These are phyloP conservation scores for Coniochaeta prunicola DNA, from an alignment of 2,329 filamentous ascomycete genomes.

Conservation along the genomic window DNA sequence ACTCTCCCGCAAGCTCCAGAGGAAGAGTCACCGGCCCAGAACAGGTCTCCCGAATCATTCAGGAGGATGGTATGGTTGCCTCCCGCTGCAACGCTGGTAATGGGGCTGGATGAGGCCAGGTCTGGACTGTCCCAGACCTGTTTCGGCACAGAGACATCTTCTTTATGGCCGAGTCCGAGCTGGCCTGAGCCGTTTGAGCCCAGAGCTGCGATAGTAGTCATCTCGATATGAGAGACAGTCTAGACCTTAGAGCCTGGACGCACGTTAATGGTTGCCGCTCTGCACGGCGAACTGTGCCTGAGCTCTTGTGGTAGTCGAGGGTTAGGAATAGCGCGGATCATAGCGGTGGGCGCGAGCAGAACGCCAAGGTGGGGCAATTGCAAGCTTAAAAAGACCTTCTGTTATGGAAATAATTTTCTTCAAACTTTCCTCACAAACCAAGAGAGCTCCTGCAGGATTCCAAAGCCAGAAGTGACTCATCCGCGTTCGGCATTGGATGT, in stretches of 20 bases:
- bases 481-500: background rate
- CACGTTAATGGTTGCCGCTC: no score
- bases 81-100: conserved; percentile 48
- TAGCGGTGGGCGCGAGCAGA: background rate
- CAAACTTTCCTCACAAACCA: background rate
- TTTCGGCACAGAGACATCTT: conserved; percentile 63
- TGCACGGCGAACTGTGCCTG: background rate
- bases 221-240: conserved; percentile 12
- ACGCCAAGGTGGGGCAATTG: background rate
- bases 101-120: conserved; percentile 21
- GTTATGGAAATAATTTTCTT: background rate
- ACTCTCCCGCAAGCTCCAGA: conserved; percentile 47
- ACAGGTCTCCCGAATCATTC: conserved; percentile 50
- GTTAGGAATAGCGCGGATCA: background rate
- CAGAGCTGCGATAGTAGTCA: conserved; percentile 57
- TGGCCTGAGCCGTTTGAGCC: conserved; percentile 75
- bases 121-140: conserved; percentile 40
- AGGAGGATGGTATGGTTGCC: conserved; percentile 83
- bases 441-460: background rate
- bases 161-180: conserved; percentile 61
- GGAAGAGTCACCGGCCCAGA: conserved; percentile 55
- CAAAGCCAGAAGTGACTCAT: background rate
- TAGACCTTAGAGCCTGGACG: no score
- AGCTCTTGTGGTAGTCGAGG: background rate
- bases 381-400: background rate